These are phyloP conservation scores for Aspergillus fumigatus DNA, from an alignment of 2,329 filamentous ascomycete genomes.

Conservation along the genomic window DNA sequence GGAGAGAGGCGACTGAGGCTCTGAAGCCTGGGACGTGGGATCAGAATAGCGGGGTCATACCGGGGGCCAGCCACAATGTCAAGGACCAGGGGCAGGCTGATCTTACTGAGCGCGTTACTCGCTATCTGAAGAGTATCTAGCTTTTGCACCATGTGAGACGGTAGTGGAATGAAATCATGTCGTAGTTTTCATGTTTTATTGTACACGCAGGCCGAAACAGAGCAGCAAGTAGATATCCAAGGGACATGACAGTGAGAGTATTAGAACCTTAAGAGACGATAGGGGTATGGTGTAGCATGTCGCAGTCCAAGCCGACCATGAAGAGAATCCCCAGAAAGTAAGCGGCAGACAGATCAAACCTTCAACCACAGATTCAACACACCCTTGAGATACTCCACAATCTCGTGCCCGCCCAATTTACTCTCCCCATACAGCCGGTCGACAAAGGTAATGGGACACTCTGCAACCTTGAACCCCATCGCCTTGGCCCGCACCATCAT, in stretches of 20 bases:
- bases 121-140: conserved; percentile 29
- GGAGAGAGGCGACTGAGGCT: conserved; percentile 39
- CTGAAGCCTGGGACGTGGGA: conserved; percentile 43
- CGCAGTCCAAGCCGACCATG: neutral
- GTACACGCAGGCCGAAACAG: conserved; percentile 3
- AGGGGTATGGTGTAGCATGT: neutral
- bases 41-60: conserved; percentile 46
- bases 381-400: conserved; percentile 91
- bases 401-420: conserved; percentile 92
- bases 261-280: conserved; percentile 4
- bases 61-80: conserved; percentile 47
- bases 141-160: neutral
- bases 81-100: conserved; percentile 46
- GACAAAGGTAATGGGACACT: conserved; percentile 95
- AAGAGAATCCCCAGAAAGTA: neutral
- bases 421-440: conserved; percentile 93
- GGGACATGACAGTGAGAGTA: neutral
- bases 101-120: conserved; percentile 31
- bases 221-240: conserved; percentile 7
- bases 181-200: neutral
- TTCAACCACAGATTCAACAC: conserved; percentile 73
- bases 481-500: conserved; percentile 97
- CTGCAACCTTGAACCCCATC: conserved; percentile 88
- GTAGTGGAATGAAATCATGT: neutral
- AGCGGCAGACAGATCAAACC: conserved; percentile 47